phyloP scores from a whole-genome alignment of 441 rosid species.

The Brassica hybrid region DNA sequence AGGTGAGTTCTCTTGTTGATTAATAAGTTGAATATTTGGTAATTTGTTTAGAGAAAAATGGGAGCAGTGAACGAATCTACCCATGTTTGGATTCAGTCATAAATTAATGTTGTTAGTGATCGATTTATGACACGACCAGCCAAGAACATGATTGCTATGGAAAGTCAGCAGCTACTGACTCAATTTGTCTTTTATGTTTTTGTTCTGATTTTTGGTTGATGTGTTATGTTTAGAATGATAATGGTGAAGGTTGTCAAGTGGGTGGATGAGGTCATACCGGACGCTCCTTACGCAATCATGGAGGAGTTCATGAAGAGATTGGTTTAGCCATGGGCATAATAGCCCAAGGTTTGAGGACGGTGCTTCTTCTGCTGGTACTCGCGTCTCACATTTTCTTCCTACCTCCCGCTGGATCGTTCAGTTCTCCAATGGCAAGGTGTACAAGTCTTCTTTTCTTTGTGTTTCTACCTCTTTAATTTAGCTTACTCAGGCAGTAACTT shows the following conservation, averaged over 20 bases:
- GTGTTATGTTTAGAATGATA: slow-evolving; percentile 56
- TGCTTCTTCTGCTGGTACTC: slow-evolving; percentile 44
- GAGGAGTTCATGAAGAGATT: slow-evolving; percentile 86
- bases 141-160: too few species aligned
- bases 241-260: slow-evolving; percentile 94
- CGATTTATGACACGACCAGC: too few species aligned
- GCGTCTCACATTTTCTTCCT: slow-evolving; percentile 82
- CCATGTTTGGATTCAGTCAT: too few species aligned
- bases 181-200: too few species aligned
- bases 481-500: not conserved
- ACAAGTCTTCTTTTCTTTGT: not conserved
- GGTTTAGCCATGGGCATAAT: slow-evolving; percentile 44
- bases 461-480: not conserved
- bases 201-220: slow-evolving; percentile 33
- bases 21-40: too few species aligned
- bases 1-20: too few species aligned
- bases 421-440: slow-evolving; percentile 92
- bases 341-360: slow-evolving; percentile 44
- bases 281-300: slow-evolving; percentile 94
- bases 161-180: too few species aligned
- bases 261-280: slow-evolving; percentile 96
- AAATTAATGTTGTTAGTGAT: too few species aligned
- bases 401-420: slow-evolving; percentile 95
- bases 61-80: too few species aligned
- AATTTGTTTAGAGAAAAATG: too few species aligned